Conservation (phyloP, 495 filamentous ascomycete species). For the Penicillium crystallinum region DNA sequence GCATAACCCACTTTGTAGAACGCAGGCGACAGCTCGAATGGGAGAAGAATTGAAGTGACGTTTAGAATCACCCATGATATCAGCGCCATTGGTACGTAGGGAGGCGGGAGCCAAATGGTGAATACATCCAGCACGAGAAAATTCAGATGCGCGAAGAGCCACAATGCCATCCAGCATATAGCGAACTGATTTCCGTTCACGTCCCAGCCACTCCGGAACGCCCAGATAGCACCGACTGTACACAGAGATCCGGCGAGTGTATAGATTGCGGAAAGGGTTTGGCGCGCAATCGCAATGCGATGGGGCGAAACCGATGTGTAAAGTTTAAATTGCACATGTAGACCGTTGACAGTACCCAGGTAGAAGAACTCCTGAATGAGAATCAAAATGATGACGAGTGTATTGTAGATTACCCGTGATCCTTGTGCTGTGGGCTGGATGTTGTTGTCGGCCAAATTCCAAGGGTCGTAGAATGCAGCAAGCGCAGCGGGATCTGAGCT, state of each 20-base stretch:
- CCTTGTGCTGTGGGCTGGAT: constrained; percentile 47
- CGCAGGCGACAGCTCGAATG: constrained; percentile 40
- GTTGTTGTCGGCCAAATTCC: constrained; percentile 33
- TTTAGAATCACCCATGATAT: constrained; percentile 48
- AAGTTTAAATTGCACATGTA: constrained; percentile 41
- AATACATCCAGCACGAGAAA: constrained; percentile 46
- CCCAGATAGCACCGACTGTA: constrained; percentile 45
- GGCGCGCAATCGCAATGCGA: constrained; percentile 41
- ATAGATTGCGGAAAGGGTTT: constrained; percentile 36
- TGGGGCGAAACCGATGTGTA: constrained; percentile 31
- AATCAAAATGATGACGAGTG: constrained; percentile 42
- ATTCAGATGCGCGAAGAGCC: constrained; percentile 50
- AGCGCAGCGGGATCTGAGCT: constrained; percentile 27
- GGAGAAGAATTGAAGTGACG: constrained; percentile 41
- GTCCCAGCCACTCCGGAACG: constrained; percentile 43
- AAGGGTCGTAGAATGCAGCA: constrained; percentile 37
- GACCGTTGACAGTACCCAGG: constrained; percentile 36
- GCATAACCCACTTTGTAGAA: constrained; percentile 47
- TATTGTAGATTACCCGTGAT: constrained; percentile 48
- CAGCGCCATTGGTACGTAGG: constrained; percentile 41
- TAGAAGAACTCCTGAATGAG: constrained; percentile 54
- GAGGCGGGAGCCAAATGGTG: constrained; percentile 38
- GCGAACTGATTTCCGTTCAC: constrained; percentile 44
- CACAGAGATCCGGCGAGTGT: constrained; percentile 42
- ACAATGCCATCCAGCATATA: constrained; percentile 43